Conservation (phyloP, 441 rosid species). For the Populus tomentosa region DNA sequence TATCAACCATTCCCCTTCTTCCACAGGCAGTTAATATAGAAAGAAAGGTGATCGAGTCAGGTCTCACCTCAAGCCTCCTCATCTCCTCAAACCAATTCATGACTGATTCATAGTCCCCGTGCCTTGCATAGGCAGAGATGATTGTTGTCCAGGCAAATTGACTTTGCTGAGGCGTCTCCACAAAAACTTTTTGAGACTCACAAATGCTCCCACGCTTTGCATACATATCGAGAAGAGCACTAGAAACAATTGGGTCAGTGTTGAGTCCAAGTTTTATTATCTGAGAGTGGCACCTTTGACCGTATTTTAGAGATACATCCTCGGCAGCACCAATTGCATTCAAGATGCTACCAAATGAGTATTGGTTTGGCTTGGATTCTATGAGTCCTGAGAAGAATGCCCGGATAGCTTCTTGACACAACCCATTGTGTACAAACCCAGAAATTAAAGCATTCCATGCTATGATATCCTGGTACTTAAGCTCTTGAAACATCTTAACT, state of each 20-base stretch:
- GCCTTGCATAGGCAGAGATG: constrained; percentile 78
- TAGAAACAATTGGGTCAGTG: constrained; percentile 54
- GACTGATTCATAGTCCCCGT: constrained; percentile 72
- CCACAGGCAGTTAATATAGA: constrained; percentile 82
- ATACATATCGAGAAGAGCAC: constrained; percentile 88
- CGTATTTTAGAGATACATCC: constrained; percentile 66
- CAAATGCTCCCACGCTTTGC: constrained; percentile 83
- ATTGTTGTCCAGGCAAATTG: constrained; percentile 81
- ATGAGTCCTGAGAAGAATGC: constrained; percentile 35
- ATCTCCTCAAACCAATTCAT: constrained; percentile 58
- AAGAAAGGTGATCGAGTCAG: constrained; percentile 79
- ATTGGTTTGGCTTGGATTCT: constrained; percentile 59
- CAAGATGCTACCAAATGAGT: constrained; percentile 87
- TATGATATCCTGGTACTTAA: constrained; percentile 44
- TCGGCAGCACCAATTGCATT: constrained; percentile 73
- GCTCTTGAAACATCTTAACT: constrained; percentile 57
- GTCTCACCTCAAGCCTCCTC: constrained; percentile 50
- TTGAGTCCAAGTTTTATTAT: constrained; percentile 58
- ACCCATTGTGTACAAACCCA: constrained; percentile 69
- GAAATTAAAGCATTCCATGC: constrained; percentile 90
- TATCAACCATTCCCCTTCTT: constrained; percentile 72
- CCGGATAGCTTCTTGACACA: constrained; percentile 48
- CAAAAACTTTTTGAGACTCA: constrained; percentile 62
- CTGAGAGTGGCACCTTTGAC: constrained; percentile 68
- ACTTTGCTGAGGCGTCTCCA: constrained; percentile 45